Evolutionary conservation across 306 rosid genomes (phyloP).

Genomic region (Lathyrus sativus): DNA sequence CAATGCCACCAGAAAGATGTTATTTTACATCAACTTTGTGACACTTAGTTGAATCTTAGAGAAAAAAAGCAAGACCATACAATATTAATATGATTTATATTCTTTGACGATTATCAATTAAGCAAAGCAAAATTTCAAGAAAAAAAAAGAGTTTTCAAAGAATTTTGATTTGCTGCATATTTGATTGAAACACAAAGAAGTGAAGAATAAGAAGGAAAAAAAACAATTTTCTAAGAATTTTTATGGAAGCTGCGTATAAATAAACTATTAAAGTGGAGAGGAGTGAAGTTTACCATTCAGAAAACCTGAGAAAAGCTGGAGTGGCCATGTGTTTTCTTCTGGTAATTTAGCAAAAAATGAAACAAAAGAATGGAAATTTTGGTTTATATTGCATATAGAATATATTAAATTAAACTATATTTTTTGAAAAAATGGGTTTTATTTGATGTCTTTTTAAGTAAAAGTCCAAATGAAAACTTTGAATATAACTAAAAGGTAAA

Average conservation of each 20-base stretch:
- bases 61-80: not conserved
- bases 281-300: conserved; percentile 42
- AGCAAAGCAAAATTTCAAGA: not conserved
- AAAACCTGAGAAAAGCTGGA: conserved; percentile 40
- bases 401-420: not conserved
- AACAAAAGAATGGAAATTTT: not conserved
- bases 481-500: not conserved
- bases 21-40: not conserved
- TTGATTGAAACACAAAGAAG: conserved; percentile 12
- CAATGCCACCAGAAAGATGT: not conserved
- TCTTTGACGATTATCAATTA: not conserved
- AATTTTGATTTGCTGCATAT: conserved; percentile 6
- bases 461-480: not conserved
- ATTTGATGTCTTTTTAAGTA: not conserved
- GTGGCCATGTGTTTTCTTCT: conserved; percentile 32
- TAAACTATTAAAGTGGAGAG: conserved; percentile 18
- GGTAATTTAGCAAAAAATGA: not conserved
- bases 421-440: not conserved
- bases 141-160: not conserved
- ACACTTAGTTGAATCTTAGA: conserved; percentile 9
- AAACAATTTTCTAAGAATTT: conserved; percentile 2
- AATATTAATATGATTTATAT: conserved; percentile 15
- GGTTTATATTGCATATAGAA: not conserved
- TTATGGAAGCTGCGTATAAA: conserved; percentile 1
- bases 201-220: not conserved